Conservation (phyloP, 1,139 yeast genomes). For the Saccharomyces pastorianus region DNA sequence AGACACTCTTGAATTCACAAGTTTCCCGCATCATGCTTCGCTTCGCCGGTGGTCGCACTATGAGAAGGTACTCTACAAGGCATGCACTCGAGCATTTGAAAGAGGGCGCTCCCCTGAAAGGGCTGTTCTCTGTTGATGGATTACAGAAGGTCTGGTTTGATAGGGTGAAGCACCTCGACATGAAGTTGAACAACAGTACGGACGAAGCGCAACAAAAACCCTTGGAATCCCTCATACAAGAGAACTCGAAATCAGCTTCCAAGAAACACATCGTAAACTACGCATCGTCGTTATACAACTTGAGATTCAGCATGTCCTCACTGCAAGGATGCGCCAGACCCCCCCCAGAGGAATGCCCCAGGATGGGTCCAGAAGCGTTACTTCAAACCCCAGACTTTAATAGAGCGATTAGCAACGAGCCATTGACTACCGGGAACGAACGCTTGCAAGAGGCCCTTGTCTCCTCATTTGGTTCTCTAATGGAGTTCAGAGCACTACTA, state of each 20-base stretch:
- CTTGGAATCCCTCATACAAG: conserved; percentile 26
- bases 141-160: conserved; percentile 53
- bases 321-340: conserved; percentile 32
- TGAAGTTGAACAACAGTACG: conserved; percentile 37
- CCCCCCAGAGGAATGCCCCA: conserved; percentile 4
- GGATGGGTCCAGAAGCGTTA: conserved; percentile 27
- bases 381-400: conserved; percentile 39
- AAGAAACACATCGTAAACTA: conserved; percentile 41
- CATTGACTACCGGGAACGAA: conserved; percentile 27
- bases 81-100: neutral
- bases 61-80: neutral
- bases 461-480: conserved; percentile 59
- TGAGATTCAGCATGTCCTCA: conserved; percentile 51
- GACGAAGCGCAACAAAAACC: conserved; percentile 18
- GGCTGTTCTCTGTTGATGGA: conserved; percentile 47
- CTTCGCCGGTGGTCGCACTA: neutral
- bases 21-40: neutral
- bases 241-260: conserved; percentile 26
- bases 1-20: neutral
- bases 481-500: conserved; percentile 57
- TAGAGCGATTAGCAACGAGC: conserved; percentile 33
- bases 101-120: conserved; percentile 36
- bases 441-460: conserved; percentile 39
- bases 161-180: conserved; percentile 43
- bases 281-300: conserved; percentile 53